Evolutionary conservation across 2,329 filamentous ascomycete species (phyloP), one percentile per base, ranked within the genome.

Genomic region (Balansia obtecta): DNA sequence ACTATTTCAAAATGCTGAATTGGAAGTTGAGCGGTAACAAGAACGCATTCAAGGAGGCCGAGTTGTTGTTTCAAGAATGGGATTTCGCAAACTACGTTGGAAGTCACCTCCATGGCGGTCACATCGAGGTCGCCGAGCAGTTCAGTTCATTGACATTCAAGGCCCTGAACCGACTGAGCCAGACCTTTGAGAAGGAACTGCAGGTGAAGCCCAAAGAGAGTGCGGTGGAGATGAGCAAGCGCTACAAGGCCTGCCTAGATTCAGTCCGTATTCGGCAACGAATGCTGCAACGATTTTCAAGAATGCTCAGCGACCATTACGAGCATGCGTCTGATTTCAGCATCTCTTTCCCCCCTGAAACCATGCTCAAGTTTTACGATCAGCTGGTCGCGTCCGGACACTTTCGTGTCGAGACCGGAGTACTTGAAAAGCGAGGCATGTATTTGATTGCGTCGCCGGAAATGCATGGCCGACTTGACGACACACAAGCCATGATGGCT

Each of bases 21-120:
- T 97, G 90, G 88, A 97, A 97, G 67, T 73, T 98, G 49, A 90
- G 86, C 59, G 88, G 89, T 50, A 97, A 97, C 72, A 97, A 96
- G 66, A 98, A 97, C 69, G 96, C 90, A 0, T 98, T 98, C 77
- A 97, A 97, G 64, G 93, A 98, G 66, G 93, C 93, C 7, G 93
- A 98, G 72, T 85, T 98, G 56, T 71, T 98, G 45, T 94, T 96
- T 63, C 89, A 95, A 61, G 93, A 98, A 68, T 98, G 93, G 93
- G 88, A 89, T 51, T 97, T 97, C 61, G 94, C 87, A 49, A 97
- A 97, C 61, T 83, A 90, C 59, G 88, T 98, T 51, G 93, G 91
- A 27, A 81, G 87, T 46, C 86, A 93, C 63, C 77, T 98, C n/a
- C 84, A 94, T 58, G 86, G 88, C 32, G 94, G 93, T 54, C 89